Base-by-base conservation (phyloP, 768 basidiomycete genomes). In the Leccinum aurantiacum region DNA sequence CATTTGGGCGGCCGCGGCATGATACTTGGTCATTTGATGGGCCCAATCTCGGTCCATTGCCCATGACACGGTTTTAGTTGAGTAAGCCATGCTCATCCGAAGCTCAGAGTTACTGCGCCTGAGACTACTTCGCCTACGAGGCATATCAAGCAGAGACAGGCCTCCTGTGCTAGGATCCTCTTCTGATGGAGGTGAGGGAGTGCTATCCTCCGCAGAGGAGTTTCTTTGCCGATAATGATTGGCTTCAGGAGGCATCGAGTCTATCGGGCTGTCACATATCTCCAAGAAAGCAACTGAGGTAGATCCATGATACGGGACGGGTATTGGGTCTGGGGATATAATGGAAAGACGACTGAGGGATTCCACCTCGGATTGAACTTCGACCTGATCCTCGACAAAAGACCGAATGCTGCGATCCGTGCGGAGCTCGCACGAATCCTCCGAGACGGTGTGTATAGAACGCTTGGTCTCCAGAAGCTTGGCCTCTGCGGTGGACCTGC, bases 21-120 rank as follows among this genome's bases (percentile, higher is more conserved):
- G 72, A 58, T 79, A 79, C 61, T 82, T 82, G 37, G 79, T 77
- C 59, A 87, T 77, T 63, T 86, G 84, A 8, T 79, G 79, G 27
- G 80, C 77, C 75, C 85, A 79, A 56, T 86, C 86, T 13, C 78
- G 80, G 60, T 86, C 82, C 73, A 88, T 89, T 25, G 89, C 88
- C 88, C 88, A 90, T 38, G 88, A 87, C 8, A 90, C 88, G 6
- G 83, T 82, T 74, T 90, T 90, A 17, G 79, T 72, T 29, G 84
- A 76, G 60, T 86, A 84, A 35, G 71, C 75, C 63, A 78, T 65
- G 46, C 81, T 83, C 60, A 81, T 74, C 56, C 75, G 71, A 67
- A 79, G 76, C 53, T 75, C 77, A 60, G 74, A 77, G 64, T 80
- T 81, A 22, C 75, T 76, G 58, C 85, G 82, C 71, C 83, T 88